Percentiles rank a stretch among this genome's conserved stretches.
These are phyloP conservation scores for Macaranga tanarius DNA, from an alignment of 441 rosid species.

Conservation along the genomic window DNA sequence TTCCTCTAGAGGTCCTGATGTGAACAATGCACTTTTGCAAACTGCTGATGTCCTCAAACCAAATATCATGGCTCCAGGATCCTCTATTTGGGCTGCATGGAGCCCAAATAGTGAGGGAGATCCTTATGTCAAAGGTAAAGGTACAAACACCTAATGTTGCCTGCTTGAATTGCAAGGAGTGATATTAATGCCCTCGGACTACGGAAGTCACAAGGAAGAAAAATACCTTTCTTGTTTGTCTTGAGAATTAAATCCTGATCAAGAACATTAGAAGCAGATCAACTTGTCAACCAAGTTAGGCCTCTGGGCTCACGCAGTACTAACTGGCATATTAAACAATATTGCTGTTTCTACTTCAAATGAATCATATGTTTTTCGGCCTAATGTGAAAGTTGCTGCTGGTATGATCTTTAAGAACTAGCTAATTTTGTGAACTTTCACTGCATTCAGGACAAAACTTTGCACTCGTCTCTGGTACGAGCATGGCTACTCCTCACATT, in stretches of 20 bases:
- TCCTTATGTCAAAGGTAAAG: conserved; percentile 46
- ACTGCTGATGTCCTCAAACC: conserved; percentile 83
- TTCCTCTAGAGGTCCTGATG: conserved; percentile 97
- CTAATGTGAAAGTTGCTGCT: background rate
- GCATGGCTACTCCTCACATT: conserved; percentile 96
- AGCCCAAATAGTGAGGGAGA: conserved; percentile 72
- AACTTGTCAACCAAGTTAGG: background rate
- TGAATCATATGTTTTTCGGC: background rate
- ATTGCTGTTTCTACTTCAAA: conserved; percentile 7
- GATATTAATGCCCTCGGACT: background rate
- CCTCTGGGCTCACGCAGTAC: background rate
- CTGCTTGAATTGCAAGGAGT: background rate
- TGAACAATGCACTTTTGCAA: conserved; percentile 58
- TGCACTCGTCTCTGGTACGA: conserved; percentile 87
- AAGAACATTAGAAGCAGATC: background rate
- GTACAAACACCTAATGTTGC: conserved; percentile 14
- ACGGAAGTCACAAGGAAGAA: background rate
- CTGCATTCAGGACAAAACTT: conserved; percentile 61
- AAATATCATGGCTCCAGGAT: conserved; percentile 84
- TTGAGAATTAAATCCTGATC: background rate
- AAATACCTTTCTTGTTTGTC: background rate
- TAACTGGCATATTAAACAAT: background rate
- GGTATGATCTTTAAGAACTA: background rate
- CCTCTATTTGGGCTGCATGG: conserved; percentile 95
- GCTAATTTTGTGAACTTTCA: background rate